Evolutionary conservation across 1,284 basidiomycete genomes (phyloP), one percentile per base, ranked within the genome.

Genomic region (Ustilago hordei): DNA sequence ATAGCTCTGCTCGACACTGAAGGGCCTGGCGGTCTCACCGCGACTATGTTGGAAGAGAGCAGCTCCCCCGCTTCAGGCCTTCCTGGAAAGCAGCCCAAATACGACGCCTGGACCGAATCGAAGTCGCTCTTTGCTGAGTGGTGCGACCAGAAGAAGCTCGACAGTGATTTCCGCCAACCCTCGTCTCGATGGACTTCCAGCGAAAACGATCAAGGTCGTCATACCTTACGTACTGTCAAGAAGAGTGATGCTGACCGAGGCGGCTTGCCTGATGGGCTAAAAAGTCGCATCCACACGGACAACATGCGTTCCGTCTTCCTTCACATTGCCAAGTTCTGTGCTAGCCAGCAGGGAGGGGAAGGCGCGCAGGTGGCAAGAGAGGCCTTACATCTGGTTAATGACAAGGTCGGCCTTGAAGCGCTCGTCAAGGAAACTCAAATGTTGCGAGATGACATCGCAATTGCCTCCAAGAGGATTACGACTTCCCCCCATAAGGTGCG

Each of bases 41-140:
- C 65, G 31, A 7, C 34, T 9, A 15, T 43, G 19, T 11, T 23
- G 4, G 28, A 19, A 8, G 15, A 13, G 41, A 31, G 19, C 43
- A 11, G 43, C 43, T 45, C 43, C n/a, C 6, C 7, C n/a, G 6
- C 7, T 45, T 7, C 43, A 15, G n/a, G 8, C 15, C 11, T 19
- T 11, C n/a, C n/a, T 7, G 35, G 17, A 6, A 36, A 41, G 31
- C 13, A 39, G 17, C 48, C 8, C 36, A 50, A 17, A 3, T 69
- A 64, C 52, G 65, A 76, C 23, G 54, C 59, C 4, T 76, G 74
- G 74, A 17, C 55, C 3, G 74, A 71, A 45, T 58, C 69, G 11
- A 71, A 65, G 36, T 17, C 43, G 8, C 52, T 76, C 4, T 59
- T 71, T 19, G 23, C 34, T 17, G 58, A 68, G n/a, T 71, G 58